Evolutionary conservation across 768 basidiomycete genomes (phyloP).

Genomic region (Xerocomus brunneocitrinus): DNA sequence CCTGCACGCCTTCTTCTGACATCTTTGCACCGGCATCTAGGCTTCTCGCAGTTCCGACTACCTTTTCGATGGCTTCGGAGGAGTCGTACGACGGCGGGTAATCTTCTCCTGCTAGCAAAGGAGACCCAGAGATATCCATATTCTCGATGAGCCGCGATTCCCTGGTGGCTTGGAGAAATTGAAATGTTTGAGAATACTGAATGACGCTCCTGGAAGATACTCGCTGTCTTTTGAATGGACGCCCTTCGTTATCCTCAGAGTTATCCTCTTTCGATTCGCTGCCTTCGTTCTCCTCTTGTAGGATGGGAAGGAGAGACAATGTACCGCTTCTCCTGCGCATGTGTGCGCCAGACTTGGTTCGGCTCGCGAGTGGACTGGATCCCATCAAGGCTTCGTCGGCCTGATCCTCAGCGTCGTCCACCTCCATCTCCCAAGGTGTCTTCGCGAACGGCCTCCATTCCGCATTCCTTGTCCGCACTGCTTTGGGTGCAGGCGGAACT

Average conservation of each 20-base stretch:
- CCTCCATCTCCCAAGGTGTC: conserved; percentile 25
- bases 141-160: conserved; percentile 25
- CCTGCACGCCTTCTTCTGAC: background rate
- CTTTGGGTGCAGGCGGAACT: conserved; percentile 33
- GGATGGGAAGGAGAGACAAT: conserved; percentile 17
- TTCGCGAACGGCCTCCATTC: conserved; percentile 17
- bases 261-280: conserved; percentile 9
- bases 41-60: background rate
- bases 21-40: background rate
- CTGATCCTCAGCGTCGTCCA: conserved; percentile 7
- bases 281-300: conserved; percentile 28
- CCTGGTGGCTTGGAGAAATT: background rate
- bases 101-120: conserved; percentile 14
- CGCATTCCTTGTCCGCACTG: conserved; percentile 20
- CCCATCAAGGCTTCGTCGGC: conserved; percentile 12
- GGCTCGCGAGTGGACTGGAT: conserved; percentile 28
- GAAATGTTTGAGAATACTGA: background rate
- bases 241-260: conserved; percentile 6
- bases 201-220: background rate
- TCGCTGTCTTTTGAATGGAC: conserved; percentile 22
- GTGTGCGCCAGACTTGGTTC: conserved; percentile 7
- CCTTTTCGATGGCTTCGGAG: background rate
- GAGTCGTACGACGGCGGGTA: background rate
- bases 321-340: conserved; percentile 6
- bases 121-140: conserved; percentile 25